phyloP scores from a whole-genome alignment of 495 filamentous ascomycete species.

The Bombardia bombarda region DNA sequence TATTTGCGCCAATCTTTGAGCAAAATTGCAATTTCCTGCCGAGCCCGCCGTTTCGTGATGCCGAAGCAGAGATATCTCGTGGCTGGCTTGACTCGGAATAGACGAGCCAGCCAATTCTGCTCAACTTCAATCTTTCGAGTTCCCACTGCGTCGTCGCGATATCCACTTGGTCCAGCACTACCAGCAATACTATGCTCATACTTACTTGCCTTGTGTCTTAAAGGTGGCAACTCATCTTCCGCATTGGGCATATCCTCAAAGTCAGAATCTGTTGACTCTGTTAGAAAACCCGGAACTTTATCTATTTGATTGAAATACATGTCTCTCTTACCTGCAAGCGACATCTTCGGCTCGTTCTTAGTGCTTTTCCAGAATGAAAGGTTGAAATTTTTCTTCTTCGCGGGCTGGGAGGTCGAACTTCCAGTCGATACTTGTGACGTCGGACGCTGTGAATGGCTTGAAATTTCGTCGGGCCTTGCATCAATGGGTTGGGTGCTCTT shows the following conservation, averaged over 20 bases:
- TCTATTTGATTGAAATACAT: neutral
- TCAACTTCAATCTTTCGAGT: slow-evolving; percentile 47
- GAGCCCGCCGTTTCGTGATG: slow-evolving; percentile 55
- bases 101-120: slow-evolving; percentile 76
- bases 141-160: slow-evolving; percentile 10
- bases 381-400: slow-evolving; percentile 41
- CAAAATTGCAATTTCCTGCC: slow-evolving; percentile 64
- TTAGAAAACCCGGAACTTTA: too few species aligned
- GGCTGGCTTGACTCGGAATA: slow-evolving; percentile 84
- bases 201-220: slow-evolving; percentile 4
- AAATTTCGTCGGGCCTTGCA: neutral
- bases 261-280: neutral
- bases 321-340: slow-evolving; percentile 25
- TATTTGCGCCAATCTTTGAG: slow-evolving; percentile 72
- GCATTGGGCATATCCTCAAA: slow-evolving; percentile 5
- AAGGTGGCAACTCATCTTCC: slow-evolving; percentile 6
- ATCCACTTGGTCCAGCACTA: slow-evolving; percentile 11
- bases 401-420: too few species aligned
- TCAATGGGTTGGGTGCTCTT: slow-evolving; percentile 3
- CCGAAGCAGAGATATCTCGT: slow-evolving; percentile 64
- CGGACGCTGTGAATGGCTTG: slow-evolving; percentile 2
- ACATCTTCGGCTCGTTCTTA: slow-evolving; percentile 28
- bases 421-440: slow-evolving; percentile 2
- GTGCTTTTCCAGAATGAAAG: slow-evolving; percentile 39
- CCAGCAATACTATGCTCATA: neutral